phyloP scores from a whole-genome alignment of 257 asterid species.

The Echium plantagineum region DNA sequence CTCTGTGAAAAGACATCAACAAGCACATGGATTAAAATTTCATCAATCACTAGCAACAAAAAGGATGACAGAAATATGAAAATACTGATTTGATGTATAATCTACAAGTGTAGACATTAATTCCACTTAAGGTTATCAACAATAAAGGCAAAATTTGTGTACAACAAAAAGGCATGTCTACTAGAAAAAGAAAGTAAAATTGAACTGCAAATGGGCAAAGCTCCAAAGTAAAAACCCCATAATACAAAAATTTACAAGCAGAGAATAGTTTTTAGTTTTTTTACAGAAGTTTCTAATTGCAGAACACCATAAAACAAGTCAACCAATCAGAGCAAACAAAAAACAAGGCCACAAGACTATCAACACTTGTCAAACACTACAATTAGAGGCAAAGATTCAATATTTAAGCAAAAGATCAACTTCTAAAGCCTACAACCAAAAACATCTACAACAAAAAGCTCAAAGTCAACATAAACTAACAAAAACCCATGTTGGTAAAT shows the following conservation, averaged over 20 bases:
- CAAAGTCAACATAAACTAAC: neutral
- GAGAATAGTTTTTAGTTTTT: neutral
- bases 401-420: neutral
- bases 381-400: neutral
- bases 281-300: neutral
- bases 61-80: neutral
- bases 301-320: neutral
- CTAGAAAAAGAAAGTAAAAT: conserved; percentile 7
- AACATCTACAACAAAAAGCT: neutral
- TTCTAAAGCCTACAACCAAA: neutral
- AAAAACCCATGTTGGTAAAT: neutral
- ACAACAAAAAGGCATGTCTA: neutral
- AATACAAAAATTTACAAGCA: neutral
- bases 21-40: neutral
- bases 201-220: conserved; percentile 1
- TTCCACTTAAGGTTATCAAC: conserved; percentile 7
- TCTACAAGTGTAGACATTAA: neutral
- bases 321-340: neutral
- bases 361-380: no score
- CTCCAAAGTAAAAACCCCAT: neutral
- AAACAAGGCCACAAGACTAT: no score
- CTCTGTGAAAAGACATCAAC: conserved; percentile 16
- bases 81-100: neutral
- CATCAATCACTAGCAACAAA: neutral
- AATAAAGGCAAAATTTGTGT: conserved; percentile 5